These are phyloP conservation scores for Sarcomyxa edulis DNA, from an alignment of 768 basidiomycete genomes.

Conservation along the genomic window DNA sequence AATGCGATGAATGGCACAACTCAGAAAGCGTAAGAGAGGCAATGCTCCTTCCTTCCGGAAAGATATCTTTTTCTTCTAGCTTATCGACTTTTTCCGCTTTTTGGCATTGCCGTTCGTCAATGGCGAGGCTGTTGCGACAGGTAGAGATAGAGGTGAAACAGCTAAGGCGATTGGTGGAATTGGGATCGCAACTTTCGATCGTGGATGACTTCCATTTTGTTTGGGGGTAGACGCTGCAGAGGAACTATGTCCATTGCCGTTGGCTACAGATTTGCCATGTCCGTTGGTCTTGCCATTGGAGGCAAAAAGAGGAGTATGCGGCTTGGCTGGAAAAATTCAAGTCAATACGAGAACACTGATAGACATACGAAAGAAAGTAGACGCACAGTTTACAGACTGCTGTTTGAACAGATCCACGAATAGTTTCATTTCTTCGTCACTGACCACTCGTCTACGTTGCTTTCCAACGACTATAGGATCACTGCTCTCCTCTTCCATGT, in stretches of 20 bases:
- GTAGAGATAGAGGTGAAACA: constrained; percentile 6
- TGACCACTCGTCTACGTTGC: constrained; percentile 29
- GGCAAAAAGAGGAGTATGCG: neutral
- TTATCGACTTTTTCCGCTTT: constrained; percentile 51
- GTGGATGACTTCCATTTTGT: constrained; percentile 2
- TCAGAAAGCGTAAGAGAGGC: too few species aligned
- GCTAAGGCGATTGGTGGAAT: too few species aligned
- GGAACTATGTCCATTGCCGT: neutral
- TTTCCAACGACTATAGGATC: constrained; percentile 13
- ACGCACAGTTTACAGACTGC: constrained; percentile 39
- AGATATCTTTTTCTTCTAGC: constrained; percentile 14
- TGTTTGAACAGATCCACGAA: constrained; percentile 63
- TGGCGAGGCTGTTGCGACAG: constrained; percentile 17
- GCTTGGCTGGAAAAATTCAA: neutral
- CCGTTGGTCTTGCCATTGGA: neutral
- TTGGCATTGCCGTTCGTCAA: constrained; percentile 30
- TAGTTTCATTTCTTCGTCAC: constrained; percentile 49
- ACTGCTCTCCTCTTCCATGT: constrained; percentile 37
- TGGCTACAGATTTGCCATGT: neutral
- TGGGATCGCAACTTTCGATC: neutral
- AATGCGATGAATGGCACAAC: neutral
- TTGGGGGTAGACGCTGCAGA: neutral
- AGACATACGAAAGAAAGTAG: neutral
- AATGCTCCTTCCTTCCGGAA: too few species aligned
- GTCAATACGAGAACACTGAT: neutral